phyloP scores from a whole-genome alignment of 2,329 filamentous ascomycete species.

The Seiridium cupressi region DNA sequence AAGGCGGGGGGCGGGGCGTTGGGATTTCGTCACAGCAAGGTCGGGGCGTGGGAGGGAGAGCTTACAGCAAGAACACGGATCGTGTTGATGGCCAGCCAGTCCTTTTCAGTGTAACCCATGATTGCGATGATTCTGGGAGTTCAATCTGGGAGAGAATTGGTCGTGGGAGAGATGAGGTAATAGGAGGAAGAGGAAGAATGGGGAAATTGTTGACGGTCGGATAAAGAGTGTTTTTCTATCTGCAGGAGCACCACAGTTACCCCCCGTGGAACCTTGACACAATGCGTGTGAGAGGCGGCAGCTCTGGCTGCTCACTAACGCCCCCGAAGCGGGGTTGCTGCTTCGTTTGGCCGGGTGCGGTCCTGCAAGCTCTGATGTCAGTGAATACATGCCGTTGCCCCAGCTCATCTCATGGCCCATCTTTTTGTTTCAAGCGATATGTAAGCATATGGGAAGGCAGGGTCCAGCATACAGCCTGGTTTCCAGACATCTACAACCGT shows the following conservation, averaged over 20 bases:
- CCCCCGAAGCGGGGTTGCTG: neutral
- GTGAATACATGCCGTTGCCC: constrained; percentile 1
- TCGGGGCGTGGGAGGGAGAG: constrained; percentile 29
- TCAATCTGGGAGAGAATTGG: constrained; percentile 8
- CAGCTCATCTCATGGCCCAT: neutral
- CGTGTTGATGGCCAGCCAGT: constrained; percentile 94
- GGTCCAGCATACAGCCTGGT: constrained; percentile 1
- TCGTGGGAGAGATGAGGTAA: constrained; percentile 1
- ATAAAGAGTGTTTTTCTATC: neutral
- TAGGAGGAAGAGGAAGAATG: neutral
- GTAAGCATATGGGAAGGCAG: neutral
- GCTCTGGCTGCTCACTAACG: constrained; percentile 3
- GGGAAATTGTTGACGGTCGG: neutral
- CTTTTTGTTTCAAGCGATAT: constrained; percentile 3
- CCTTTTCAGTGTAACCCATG: constrained; percentile 88
- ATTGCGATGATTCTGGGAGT: constrained; percentile 38
- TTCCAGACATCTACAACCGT: neutral
- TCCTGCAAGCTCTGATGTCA: neutral
- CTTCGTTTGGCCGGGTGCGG: neutral
- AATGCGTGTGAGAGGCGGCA: constrained; percentile 1
- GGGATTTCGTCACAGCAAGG: constrained; percentile 13
- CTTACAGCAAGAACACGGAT: constrained; percentile 94
- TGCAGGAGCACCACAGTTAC: neutral
- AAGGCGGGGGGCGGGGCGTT: constrained; percentile 27
- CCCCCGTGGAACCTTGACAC: neutral